These are phyloP conservation scores for Diaporthe citri DNA, from an alignment of 2,329 filamentous ascomycete species.

Conservation along the genomic window DNA sequence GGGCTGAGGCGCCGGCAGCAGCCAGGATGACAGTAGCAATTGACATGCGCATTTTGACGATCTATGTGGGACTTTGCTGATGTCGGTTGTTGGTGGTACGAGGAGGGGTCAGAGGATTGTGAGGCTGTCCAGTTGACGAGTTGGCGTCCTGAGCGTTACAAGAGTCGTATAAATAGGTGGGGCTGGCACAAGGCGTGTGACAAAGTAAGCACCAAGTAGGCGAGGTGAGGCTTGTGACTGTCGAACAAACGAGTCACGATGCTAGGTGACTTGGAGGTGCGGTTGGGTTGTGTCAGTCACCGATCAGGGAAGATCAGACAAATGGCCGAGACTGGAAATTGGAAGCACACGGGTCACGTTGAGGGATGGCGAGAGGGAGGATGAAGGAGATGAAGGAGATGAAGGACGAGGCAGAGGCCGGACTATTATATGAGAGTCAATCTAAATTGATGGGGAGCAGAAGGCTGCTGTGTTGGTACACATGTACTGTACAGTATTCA, in stretches of 20 bases:
- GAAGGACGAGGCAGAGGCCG: constrained; percentile 10
- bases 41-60: constrained; percentile 29
- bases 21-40: constrained; percentile 7
- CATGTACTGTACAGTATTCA: not conserved
- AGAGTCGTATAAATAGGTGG: not conserved
- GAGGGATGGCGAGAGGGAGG: constrained; percentile 8
- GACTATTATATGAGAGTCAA: constrained; percentile 21
- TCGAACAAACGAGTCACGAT: constrained; percentile 3
- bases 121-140: not conserved
- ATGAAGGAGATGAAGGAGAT: not conserved
- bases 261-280: not conserved
- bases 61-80: not conserved
- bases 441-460: constrained; percentile 20
- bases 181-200: not conserved
- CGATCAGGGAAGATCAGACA: not conserved
- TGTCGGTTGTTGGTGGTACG: not conserved
- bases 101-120: not conserved
- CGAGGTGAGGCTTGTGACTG: constrained; percentile 12
- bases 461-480: constrained; percentile 8
- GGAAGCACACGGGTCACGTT: not conserved
- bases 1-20: constrained; percentile 25
- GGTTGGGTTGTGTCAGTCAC: not conserved
- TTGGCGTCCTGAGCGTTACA: not conserved
- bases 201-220: not conserved
- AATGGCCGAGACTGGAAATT: not conserved